Base-by-base conservation (phyloP, 2,329 filamentous ascomycete genomes). In the Exophiala dermatitidis region DNA sequence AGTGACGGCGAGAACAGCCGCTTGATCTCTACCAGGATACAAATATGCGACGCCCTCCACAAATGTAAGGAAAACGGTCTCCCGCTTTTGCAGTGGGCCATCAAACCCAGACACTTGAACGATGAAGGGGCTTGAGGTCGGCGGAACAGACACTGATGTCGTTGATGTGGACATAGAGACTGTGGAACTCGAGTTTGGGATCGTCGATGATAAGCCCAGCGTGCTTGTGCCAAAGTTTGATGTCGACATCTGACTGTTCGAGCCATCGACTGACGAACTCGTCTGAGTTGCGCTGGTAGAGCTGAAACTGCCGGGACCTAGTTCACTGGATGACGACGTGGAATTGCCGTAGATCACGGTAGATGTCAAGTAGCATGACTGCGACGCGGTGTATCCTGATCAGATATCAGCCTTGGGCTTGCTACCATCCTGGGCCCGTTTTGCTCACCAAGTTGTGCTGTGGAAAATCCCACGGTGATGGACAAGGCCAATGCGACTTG, bases 291-390 rank as follows among this genome's bases (percentile, higher is more conserved):
- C 10, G 36, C 36, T 43, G 19, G 29, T 7, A 5, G 41, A 8
- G 41, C 41, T 43, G 6, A 31, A 29, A 7, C 12, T 12, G 34
- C 37, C 5, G 7, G 26, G 5, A 29, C 9, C 9, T 5, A 8
- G 26, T 31, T 43, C 38, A 32, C 10, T 4, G 46, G 38, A 41
- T 12, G 33, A 3, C 26, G 34, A 33, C 26, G 40, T 50, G 4
- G 5, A 12, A 30, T 54, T 54, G 34, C 55, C 55, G 29, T 52
- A 58, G 12, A 58, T 50, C 26, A 58, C 42, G 10, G 55, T 52
- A n/a, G 55, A 52, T 29, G 55, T 58, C 30, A 54, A 40, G 30
- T 54, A 53, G 33, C 55, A 58, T 30, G 37, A 32, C 9, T 41
- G 33, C 4, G 52, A 46, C 29, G 46, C 19, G 4, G 33, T 47